Evolutionary conservation across 192 early-diverging fungal genomes (phyloP).

Genomic region (Coemansia aciculifera): DNA sequence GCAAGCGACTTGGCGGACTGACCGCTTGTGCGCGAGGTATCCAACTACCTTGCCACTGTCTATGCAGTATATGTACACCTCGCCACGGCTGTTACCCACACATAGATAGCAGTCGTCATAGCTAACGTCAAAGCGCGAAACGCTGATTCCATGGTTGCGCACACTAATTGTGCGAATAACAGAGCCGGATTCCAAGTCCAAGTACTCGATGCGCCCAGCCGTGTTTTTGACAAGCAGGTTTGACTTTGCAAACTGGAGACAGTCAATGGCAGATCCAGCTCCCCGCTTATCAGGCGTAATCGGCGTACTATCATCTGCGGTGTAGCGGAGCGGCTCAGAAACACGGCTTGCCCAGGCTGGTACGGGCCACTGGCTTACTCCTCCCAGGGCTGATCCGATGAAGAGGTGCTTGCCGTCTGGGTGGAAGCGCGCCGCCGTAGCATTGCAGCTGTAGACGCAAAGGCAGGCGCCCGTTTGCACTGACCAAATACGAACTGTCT

Average conservation of each 20-base stretch:
- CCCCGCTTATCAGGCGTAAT: slow-evolving; percentile 24
- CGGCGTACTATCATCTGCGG: slow-evolving; percentile 25
- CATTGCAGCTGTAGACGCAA: slow-evolving; percentile 60
- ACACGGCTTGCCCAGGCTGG: slow-evolving; percentile 21
- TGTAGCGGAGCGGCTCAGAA: slow-evolving; percentile 11
- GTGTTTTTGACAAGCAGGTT: slow-evolving; percentile 70
- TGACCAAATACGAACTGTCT: slow-evolving; percentile 79
- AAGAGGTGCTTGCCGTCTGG: slow-evolving; percentile 63
- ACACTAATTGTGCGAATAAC: slow-evolving; percentile 53
- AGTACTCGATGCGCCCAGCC: slow-evolving; percentile 75
- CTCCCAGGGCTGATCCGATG: slow-evolving; percentile 55
- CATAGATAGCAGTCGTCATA: slow-evolving; percentile 72
- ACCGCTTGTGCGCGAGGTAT: slow-evolving; percentile 72
- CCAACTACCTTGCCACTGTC: slow-evolving; percentile 62
- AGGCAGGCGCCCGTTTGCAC: slow-evolving; percentile 63
- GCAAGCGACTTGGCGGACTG: slow-evolving; percentile 75
- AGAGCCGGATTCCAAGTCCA: slow-evolving; percentile 61
- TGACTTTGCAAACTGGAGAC: slow-evolving; percentile 68
- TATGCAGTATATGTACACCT: slow-evolving; percentile 72
- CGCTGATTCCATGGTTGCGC: slow-evolving; percentile 44
- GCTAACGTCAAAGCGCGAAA: slow-evolving; percentile 66
- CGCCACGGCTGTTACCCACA: slow-evolving; percentile 72
- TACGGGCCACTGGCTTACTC: slow-evolving; percentile 58
- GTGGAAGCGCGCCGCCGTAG: slow-evolving; percentile 66
- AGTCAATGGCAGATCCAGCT: slow-evolving; percentile 59